Evolutionary conservation across 192 early-diverging fungal genomes (phyloP), one percentile per base, ranked within the genome.

Genomic region (Dissophora ornata): DNA sequence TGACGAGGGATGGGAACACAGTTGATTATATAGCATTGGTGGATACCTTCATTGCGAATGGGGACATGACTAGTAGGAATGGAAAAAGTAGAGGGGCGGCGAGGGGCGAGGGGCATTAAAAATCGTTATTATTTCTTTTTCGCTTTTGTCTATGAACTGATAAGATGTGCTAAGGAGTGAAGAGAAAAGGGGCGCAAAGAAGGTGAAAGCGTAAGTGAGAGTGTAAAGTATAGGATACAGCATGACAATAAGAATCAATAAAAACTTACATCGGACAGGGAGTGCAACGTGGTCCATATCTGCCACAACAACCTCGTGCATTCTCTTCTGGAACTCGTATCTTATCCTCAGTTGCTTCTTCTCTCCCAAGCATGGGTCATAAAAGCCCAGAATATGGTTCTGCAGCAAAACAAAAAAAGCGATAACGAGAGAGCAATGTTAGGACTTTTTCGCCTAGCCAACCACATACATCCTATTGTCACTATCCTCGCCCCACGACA

Each of bases 341-440:
- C 86, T 89, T 51, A 99, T 90, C 57, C 83, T 88, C 46, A 99
- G 83, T 52, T 87, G 84, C 79, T 99, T 99, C 19, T 75, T 67
- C 57, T 91, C 91, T 44, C 95, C 96, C 52, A 97, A 87, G 57
- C 95, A 95, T 21, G 97, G 96, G 78, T 99, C 96, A 64, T 95
- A 97, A 81, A 99, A 99, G 3, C 97, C 97, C 33, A 95, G 85
- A 56, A 99, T 82, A 63, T 92, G 91, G 30, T 89, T 83, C 91
- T 93, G 51, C 33, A 62, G 36, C 51, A 45, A 45, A 53, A 29
- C 3, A 15, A 18, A 45, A 45, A 62, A 69, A 73, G 29, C 19
- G 50, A 36, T 11, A 50, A 44, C 28, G 70, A 52, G 38, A 60
- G 29, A 38, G 36, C 12, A 5, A 12, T 12, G 36, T 38, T 38